Percentiles rank a stretch among this genome's conserved stretches.
phyloP scores from a whole-genome alignment of 768 basidiomycete genomes.

The Lactarius hatsudake region DNA sequence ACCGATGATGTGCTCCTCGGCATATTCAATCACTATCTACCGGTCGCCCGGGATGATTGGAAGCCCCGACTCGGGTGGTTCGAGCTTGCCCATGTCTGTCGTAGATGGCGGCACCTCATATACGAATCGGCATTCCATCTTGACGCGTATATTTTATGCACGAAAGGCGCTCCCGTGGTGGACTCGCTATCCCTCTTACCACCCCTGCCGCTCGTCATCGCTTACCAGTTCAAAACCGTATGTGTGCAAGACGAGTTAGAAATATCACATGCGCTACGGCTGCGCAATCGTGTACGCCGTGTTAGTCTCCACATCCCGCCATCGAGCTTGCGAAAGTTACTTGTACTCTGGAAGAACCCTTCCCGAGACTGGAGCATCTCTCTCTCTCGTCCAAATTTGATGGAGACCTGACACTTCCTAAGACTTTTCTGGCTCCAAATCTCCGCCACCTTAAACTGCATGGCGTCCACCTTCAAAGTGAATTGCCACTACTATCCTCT shows the following conservation, averaged over 20 bases:
- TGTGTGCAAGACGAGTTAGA: not conserved
- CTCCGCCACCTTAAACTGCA: not conserved
- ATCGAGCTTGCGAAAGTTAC: not conserved
- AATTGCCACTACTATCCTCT: not conserved
- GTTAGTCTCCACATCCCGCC: not conserved
- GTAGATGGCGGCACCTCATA: not conserved
- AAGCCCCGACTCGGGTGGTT: not conserved
- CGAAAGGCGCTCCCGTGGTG: not conserved
- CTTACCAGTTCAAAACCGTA: not conserved
- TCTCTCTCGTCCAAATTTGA: not conserved
- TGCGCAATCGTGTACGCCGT: not conserved
- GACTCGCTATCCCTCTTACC: not conserved
- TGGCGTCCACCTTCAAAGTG: not conserved
- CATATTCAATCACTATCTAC: not conserved
- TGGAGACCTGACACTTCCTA: not conserved
- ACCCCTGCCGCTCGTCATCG: constrained; percentile 9
- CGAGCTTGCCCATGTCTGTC: not conserved
- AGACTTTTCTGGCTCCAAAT: not conserved
- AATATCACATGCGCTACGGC: not conserved
- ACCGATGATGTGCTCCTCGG: not conserved
- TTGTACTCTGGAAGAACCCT: not conserved
- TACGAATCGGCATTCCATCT: not conserved
- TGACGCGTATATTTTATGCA: not conserved
- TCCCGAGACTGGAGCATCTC: not conserved
- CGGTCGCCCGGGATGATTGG: not conserved